Base-by-base conservation (phyloP, 495 filamentous ascomycete species). In the Penicillium longicatenatum region DNA sequence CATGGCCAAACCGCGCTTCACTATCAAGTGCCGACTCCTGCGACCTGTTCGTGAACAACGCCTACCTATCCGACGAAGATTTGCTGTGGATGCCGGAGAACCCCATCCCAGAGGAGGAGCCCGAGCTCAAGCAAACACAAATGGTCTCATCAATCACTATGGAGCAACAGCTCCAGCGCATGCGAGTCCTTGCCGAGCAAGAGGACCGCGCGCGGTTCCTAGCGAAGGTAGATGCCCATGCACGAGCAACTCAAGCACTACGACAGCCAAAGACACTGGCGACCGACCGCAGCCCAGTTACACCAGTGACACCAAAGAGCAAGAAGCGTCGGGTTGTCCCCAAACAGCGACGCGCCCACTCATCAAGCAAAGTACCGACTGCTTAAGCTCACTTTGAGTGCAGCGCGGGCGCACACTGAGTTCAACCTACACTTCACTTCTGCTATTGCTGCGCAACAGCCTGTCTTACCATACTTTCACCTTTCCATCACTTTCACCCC, bases 41-140 rank as follows among this genome's bases (percentile, higher is more conserved):
- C 37, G 61, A 67, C 12, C 73, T 74, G 0, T 71, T 63, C 14
- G 70, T 72, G 37, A 74, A 67, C 51, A 75, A 69, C 42, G 71
- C 75, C 44, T 74, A 78, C 47, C 75, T 83, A 54, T 80, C 80
- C 7, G 80, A 83, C 53, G 80, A 83, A 57, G 80, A 83, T 41
- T 74, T 83, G 20, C 76, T 78, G 55, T 77, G 54, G 67, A 71
- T 61, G 70, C 71, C 60, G 59, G 70, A 67, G 61, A 72, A 65
- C 33, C 57, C 68, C 10, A 60, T 63, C 8, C 62, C 58, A 31
- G 48, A 70, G 16, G 64, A 59, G 17, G 16, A 42, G 9, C 22
- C 30, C 1, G n/a, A 30, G 4, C 39, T 14, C 2, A 11, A 70
- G 26, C 59, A 64, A 10, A 51, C 31, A 7, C 24, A 49, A 20